Evolutionary conservation across 306 rosid genomes (phyloP).

Genomic region (Ormosia semicastrata): DNA sequence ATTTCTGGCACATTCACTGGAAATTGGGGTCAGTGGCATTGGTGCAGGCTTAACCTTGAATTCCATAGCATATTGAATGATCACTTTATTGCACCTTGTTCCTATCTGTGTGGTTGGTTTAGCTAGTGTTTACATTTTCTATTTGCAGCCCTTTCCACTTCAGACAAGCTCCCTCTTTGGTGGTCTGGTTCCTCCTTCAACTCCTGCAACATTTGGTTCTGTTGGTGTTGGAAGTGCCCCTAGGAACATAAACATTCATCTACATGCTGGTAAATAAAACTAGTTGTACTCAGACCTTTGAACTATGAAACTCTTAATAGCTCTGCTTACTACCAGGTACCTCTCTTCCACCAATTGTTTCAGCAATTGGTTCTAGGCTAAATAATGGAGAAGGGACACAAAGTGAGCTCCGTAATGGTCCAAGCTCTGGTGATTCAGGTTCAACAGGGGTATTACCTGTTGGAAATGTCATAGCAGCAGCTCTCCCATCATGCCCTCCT

Average conservation of each 20-base stretch:
- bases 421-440: slow-evolving; percentile 63
- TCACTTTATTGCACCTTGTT: background rate
- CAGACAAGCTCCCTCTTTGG: slow-evolving; percentile 79
- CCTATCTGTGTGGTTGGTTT: background rate
- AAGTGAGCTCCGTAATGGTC: slow-evolving; percentile 49
- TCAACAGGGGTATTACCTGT: slow-evolving; percentile 50
- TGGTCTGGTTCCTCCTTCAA: slow-evolving; percentile 63
- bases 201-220: slow-evolving; percentile 64
- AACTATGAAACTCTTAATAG: slow-evolving; percentile 18
- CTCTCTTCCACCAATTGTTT: slow-evolving; percentile 57
- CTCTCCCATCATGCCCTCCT: slow-evolving; percentile 51
- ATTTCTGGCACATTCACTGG: too few species aligned
- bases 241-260: slow-evolving; percentile 90
- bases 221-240: slow-evolving; percentile 84
- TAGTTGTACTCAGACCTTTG: background rate
- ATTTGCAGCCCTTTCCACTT: slow-evolving; percentile 87
- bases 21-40: background rate
- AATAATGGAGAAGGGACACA: slow-evolving; percentile 66
- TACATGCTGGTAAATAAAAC: slow-evolving; percentile 79
- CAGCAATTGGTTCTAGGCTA: slow-evolving; percentile 76
- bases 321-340: slow-evolving; percentile 41
- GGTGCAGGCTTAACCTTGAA: background rate
- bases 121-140: slow-evolving; percentile 9
- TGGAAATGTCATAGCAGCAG: slow-evolving; percentile 55
- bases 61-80: slow-evolving; percentile 7